A percentile compares a stretch with the other conserved stretches of the same genome.
Evolutionary conservation across 78 protist genomes (phyloP).

Genomic region (Dictyostelium intermedium): DNA sequence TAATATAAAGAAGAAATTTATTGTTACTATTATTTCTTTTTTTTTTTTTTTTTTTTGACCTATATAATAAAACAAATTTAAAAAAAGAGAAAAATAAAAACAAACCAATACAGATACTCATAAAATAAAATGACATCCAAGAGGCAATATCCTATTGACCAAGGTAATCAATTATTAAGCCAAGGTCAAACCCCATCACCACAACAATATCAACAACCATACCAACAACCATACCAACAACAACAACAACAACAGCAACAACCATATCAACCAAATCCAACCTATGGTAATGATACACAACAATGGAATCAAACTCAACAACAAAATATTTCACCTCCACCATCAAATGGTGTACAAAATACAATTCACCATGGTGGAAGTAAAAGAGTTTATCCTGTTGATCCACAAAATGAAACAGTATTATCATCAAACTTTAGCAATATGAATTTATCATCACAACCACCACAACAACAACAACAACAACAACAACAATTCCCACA

Average conservation of each 20-base stretch:
- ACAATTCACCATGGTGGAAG: background rate
- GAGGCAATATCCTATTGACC: background rate
- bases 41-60: too few relatives aligned
- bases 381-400: conserved; percentile 62
- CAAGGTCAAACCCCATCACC: conserved; percentile 2
- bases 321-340: background rate
- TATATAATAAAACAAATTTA: too few relatives aligned
- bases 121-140: background rate
- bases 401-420: conserved; percentile 16
- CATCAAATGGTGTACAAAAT: background rate
- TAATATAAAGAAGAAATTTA: too few relatives aligned
- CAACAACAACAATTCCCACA: background rate
- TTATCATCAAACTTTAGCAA: background rate
- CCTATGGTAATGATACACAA: background rate
- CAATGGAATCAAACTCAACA: background rate
- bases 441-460: conserved; percentile 19
- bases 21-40: too few relatives aligned
- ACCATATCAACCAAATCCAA: conserved; percentile 4
- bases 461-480: background rate
- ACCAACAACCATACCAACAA: background rate
- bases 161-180: background rate
- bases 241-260: conserved; percentile 24
- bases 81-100: background rate
- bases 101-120: background rate
- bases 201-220: conserved; percentile 14